Evolutionary conservation across 352 stramenopile genomes (phyloP).

Genomic region (Phytophthora tentaculata): DNA sequence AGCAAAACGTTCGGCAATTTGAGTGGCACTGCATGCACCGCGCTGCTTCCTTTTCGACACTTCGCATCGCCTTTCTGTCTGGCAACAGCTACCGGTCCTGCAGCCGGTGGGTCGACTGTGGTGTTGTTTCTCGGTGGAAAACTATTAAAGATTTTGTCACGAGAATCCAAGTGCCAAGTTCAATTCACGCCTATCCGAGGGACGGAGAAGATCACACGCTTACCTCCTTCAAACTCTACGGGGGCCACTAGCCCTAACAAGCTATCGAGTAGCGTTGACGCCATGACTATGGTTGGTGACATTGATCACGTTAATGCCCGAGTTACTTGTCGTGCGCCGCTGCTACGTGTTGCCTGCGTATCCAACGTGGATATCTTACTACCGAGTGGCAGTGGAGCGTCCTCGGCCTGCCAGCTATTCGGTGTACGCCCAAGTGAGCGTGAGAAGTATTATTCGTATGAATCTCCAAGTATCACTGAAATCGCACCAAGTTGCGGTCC

Average conservation of each 20-base stretch:
- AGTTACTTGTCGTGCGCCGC: slow-evolving; percentile 60
- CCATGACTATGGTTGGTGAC: slow-evolving; percentile 48
- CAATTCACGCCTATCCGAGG: slow-evolving; percentile 55
- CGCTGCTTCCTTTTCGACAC: slow-evolving; percentile 63
- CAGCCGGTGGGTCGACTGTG: slow-evolving; percentile 64
- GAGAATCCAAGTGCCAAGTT: slow-evolving; percentile 62
- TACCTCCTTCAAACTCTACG: background rate
- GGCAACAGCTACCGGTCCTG: slow-evolving; percentile 65
- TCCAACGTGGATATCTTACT: slow-evolving; percentile 58
- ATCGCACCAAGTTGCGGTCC: slow-evolving; percentile 68
- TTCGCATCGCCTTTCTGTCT: slow-evolving; percentile 69
- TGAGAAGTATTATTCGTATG: slow-evolving; percentile 72
- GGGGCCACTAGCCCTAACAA: slow-evolving; percentile 18
- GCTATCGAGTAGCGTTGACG: slow-evolving; percentile 35
- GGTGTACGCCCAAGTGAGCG: slow-evolving; percentile 45
- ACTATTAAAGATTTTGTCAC: slow-evolving; percentile 52
- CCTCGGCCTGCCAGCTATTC: slow-evolving; percentile 33
- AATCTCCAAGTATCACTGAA: slow-evolving; percentile 70
- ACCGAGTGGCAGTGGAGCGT: slow-evolving; percentile 20
- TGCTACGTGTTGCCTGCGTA: slow-evolving; percentile 52
- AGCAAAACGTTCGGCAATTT: slow-evolving; percentile 67
- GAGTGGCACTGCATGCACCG: slow-evolving; percentile 60
- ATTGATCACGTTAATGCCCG: slow-evolving; percentile 54
- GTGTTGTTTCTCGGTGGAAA: slow-evolving; percentile 62
- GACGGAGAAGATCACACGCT: slow-evolving; percentile 7